Evolutionary conservation across 805 yeast genomes (phyloP).

Genomic region (Sugiyamaella mastotermitis): DNA sequence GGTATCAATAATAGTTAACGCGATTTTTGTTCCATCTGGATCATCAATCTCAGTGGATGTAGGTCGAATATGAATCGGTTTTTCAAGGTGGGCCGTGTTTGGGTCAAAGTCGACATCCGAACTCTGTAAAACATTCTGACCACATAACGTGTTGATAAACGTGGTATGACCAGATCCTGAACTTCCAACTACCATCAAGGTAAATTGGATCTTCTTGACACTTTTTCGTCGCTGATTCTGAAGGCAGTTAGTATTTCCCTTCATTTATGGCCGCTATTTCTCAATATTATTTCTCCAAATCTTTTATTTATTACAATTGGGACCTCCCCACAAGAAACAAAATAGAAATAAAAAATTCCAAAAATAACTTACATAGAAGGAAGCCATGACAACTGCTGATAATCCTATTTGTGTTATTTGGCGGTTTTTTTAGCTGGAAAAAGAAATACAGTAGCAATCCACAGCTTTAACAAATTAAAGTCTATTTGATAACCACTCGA

Average conservation of each 20-base stretch:
- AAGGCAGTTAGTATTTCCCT: too few relatives aligned
- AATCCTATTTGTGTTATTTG: too few relatives aligned
- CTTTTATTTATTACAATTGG: background rate
- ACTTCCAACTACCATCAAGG: constrained; percentile 65
- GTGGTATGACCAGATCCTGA: constrained; percentile 72
- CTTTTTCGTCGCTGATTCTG: constrained; percentile 55
- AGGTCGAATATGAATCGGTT: constrained; percentile 24
- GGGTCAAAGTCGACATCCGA: constrained; percentile 26
- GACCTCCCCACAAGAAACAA: too few relatives aligned
- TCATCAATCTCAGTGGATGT: constrained; percentile 48
- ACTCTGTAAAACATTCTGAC: constrained; percentile 37
- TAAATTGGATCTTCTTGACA: constrained; percentile 57
- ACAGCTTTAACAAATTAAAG: too few relatives aligned
- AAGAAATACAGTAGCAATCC: too few relatives aligned
- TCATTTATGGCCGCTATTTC: too few relatives aligned
- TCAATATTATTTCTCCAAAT: background rate
- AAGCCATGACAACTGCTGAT: too few relatives aligned
- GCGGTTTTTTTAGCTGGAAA: too few relatives aligned
- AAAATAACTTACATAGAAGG: too few relatives aligned
- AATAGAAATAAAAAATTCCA: too few relatives aligned
- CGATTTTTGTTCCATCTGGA: constrained; percentile 41
- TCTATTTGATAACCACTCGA: too few relatives aligned
- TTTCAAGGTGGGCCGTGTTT: constrained; percentile 30
- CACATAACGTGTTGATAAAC: constrained; percentile 62
- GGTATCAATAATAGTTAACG: constrained; percentile 58